These are phyloP conservation scores for Nicotiana knightiana DNA, from an alignment of 257 asterid species.

Conservation along the genomic window DNA sequence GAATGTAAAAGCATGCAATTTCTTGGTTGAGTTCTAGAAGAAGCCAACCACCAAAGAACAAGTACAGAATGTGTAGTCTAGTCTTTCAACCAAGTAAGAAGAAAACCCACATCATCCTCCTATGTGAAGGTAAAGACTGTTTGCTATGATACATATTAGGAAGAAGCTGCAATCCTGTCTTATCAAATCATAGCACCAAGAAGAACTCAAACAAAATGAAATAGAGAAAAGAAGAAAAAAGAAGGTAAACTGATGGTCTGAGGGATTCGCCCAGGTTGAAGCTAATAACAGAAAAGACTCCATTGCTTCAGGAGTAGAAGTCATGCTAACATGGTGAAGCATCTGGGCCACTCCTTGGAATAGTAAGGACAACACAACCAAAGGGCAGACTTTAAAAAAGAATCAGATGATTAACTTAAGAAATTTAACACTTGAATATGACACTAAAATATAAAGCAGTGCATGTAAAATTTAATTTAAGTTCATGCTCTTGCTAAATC, in stretches of 20 bases:
- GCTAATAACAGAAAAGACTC: neutral
- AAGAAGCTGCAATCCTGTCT: constrained; percentile 4
- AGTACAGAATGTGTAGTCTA: neutral
- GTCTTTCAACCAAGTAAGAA: neutral
- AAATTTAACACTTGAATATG: neutral
- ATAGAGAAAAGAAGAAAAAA: neutral
- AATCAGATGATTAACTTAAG: neutral
- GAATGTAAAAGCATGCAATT: neutral
- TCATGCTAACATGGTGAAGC: neutral
- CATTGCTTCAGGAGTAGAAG: neutral
- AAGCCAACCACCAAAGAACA: neutral
- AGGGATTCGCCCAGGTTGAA: neutral
- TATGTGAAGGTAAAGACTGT: neutral
- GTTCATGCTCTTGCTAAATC: neutral
- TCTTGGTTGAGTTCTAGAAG: neutral
- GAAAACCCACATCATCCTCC: neutral
- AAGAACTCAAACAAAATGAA: neutral
- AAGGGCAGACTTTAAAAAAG: neutral
- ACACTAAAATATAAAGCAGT: neutral
- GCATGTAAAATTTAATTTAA: neutral
- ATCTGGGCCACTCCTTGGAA: neutral
- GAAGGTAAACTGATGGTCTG: neutral
- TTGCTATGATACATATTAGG: neutral
- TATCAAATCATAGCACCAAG: neutral
- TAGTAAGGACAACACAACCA: neutral